phyloP scores from a whole-genome alignment of 306 rosid genomes.

The Arachis stenosperma region DNA sequence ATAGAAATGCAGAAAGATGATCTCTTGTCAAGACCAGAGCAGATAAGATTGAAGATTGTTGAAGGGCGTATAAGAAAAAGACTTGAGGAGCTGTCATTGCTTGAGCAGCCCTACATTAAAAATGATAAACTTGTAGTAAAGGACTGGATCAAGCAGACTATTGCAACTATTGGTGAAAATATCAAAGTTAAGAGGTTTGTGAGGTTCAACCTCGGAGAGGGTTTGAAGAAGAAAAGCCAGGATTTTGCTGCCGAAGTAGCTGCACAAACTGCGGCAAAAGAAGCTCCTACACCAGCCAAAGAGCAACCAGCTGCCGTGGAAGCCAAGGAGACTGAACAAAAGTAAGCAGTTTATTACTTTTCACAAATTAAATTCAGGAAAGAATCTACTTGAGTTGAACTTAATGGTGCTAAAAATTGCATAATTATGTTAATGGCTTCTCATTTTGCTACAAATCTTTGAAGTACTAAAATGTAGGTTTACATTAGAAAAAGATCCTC shows the following conservation, averaged over 20 bases:
- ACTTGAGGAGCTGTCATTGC: slow-evolving; percentile 89
- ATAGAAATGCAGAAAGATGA: slow-evolving; percentile 99
- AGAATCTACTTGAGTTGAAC: slow-evolving; percentile 24
- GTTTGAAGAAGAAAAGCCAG: slow-evolving; percentile 95
- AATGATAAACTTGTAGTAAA: slow-evolving; percentile 82
- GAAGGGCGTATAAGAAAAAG: slow-evolving; percentile 95
- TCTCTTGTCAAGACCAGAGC: slow-evolving; percentile 92
- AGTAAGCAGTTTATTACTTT: slow-evolving; percentile 56
- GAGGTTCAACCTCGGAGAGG: slow-evolving; percentile 95
- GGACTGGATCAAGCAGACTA: slow-evolving; percentile 91
- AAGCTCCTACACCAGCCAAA: slow-evolving; percentile 49
- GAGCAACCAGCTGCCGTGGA: slow-evolving; percentile 61
- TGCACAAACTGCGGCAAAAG: slow-evolving; percentile 88
- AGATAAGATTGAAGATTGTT: slow-evolving; percentile 85
- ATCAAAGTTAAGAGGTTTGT: slow-evolving; percentile 93
- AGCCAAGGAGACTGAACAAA: slow-evolving; percentile 62
- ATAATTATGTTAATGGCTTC: neutral
- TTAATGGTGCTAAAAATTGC: neutral
- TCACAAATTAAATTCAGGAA: slow-evolving; percentile 14
- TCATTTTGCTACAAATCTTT: no score
- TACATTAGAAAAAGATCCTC: neutral
- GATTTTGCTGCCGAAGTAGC: slow-evolving; percentile 99
- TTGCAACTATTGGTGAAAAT: slow-evolving; percentile 94
- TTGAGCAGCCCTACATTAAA: slow-evolving; percentile 95
- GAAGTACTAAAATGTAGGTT: slow-evolving; percentile 10